Percentiles rank a stretch among this genome's conserved stretches.
These are phyloP conservation scores for Termitomyces sp. DNA, from an alignment of 768 basidiomycete species.

Conservation along the genomic window DNA sequence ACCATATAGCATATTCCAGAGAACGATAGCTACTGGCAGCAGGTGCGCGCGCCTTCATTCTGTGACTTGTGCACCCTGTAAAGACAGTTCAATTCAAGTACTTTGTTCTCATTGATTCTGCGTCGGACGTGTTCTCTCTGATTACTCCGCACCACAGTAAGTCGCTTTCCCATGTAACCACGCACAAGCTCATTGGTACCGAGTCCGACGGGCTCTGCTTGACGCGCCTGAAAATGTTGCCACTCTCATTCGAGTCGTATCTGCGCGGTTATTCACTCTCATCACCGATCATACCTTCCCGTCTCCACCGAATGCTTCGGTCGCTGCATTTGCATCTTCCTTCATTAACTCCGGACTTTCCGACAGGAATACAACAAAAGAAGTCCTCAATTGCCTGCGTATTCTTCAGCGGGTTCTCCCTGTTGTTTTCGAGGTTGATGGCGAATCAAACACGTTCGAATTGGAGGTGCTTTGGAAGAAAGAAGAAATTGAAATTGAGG, in stretches of 20 bases:
- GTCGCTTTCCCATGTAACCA: constrained; percentile 21
- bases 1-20: constrained; percentile 62
- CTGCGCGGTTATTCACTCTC: constrained; percentile 67
- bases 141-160: constrained; percentile 82
- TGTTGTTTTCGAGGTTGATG: constrained; percentile 80
- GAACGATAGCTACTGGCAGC: constrained; percentile 86
- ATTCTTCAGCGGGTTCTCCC: constrained; percentile 87
- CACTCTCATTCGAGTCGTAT: constrained; percentile 72
- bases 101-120: constrained; percentile 80
- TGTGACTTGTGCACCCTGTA: background rate
- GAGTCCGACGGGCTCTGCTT: constrained; percentile 78
- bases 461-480: constrained; percentile 80
- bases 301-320: constrained; percentile 46
- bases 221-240: constrained; percentile 86
- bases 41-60: constrained; percentile 43
- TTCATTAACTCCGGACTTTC: constrained; percentile 58
- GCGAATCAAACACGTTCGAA: constrained; percentile 72
- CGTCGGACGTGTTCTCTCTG: constrained; percentile 88
- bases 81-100: constrained; percentile 44
- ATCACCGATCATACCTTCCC: constrained; percentile 82
- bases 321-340: constrained; percentile 65
- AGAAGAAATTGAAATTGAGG: constrained; percentile 42
- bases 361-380: constrained; percentile 72
- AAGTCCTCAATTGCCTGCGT: constrained; percentile 90
- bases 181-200: constrained; percentile 9